These are phyloP conservation scores for Nemophila menziesii DNA, from an alignment of 257 asterid species.

Conservation along the genomic window DNA sequence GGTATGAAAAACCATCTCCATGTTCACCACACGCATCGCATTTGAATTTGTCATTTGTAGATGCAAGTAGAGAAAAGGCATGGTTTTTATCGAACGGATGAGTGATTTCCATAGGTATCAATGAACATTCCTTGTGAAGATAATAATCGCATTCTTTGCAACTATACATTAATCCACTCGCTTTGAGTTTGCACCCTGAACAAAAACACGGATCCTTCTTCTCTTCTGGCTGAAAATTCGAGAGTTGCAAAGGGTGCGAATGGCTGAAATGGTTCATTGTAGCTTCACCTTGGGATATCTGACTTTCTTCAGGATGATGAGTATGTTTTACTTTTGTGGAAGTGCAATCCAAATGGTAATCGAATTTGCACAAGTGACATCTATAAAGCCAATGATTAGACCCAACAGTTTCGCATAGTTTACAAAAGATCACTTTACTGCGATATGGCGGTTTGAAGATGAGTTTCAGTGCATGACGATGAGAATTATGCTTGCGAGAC, in stretches of 20 bases:
- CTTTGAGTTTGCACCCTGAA: slow-evolving; percentile 37
- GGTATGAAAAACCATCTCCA: slow-evolving; percentile 32
- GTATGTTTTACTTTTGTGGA: too few species aligned
- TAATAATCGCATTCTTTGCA: slow-evolving; percentile 36
- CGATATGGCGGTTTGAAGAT: slow-evolving; percentile 30
- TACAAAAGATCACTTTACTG: slow-evolving; percentile 25
- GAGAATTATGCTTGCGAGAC: slow-evolving; percentile 15
- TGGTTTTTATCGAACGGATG: slow-evolving; percentile 45
- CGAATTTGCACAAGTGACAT: slow-evolving; percentile 40
- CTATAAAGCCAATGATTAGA: too few species aligned
- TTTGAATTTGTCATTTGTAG: slow-evolving; percentile 21
- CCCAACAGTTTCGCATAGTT: slow-evolving; percentile 28
- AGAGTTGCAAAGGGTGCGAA: slow-evolving; percentile 37
- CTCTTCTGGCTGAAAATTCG: slow-evolving; percentile 6
- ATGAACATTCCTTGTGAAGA: slow-evolving; percentile 42
- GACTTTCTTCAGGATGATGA: slow-evolving; percentile 6
- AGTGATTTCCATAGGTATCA: slow-evolving; percentile 35
- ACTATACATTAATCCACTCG: slow-evolving; percentile 26
- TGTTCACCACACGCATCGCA: slow-evolving; percentile 40
- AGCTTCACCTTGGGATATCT: slow-evolving; percentile 5
- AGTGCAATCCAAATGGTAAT: slow-evolving; percentile 42
- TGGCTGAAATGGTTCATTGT: slow-evolving; percentile 42
- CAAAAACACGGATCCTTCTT: slow-evolving; percentile 14
- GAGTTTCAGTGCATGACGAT: slow-evolving; percentile 34
- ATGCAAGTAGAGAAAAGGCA: slow-evolving; percentile 25